A percentile compares a stretch with the other conserved stretches of the same genome.
phyloP scores from a whole-genome alignment of 2,329 filamentous ascomycete species.

The Fusarium concolor region DNA sequence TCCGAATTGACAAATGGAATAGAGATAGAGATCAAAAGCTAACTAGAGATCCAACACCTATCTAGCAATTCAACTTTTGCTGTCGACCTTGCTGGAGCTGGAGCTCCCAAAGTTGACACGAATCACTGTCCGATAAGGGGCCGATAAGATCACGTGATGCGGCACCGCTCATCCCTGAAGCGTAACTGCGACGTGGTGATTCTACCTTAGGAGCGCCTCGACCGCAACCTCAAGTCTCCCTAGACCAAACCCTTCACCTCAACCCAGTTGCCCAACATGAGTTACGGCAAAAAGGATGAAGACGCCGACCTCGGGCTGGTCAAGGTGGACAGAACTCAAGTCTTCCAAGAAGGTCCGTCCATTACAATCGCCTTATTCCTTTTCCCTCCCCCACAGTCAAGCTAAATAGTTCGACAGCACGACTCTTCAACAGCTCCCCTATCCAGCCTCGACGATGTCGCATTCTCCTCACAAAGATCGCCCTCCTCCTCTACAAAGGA shows the following conservation, averaged over 20 bases:
- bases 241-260: constrained; percentile 47
- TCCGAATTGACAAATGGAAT: background rate
- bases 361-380: constrained; percentile 47
- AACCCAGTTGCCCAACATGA: constrained; percentile 73
- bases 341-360: constrained; percentile 94
- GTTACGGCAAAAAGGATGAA: constrained; percentile 99
- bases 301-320: constrained; percentile 93
- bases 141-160: constrained; percentile 52
- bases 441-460: constrained; percentile 98
- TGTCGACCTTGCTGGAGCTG: background rate
- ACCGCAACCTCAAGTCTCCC: constrained; percentile 51
- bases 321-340: constrained; percentile 96
- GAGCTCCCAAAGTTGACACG: constrained; percentile 42
- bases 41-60: background rate
- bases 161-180: constrained; percentile 46
- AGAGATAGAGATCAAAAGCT: background rate
- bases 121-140: constrained; percentile 44
- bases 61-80: background rate
- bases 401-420: constrained; percentile 71
- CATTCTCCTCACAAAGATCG: constrained; percentile 96
- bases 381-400: constrained; percentile 45
- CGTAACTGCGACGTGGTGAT: constrained; percentile 56
- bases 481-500: constrained; percentile 93
- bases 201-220: constrained; percentile 45
- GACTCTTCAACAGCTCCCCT: constrained; percentile 96